Evolutionary conservation across 176 grass and related monocot species (phyloP).

Genomic region (Raddia distichophylla): DNA sequence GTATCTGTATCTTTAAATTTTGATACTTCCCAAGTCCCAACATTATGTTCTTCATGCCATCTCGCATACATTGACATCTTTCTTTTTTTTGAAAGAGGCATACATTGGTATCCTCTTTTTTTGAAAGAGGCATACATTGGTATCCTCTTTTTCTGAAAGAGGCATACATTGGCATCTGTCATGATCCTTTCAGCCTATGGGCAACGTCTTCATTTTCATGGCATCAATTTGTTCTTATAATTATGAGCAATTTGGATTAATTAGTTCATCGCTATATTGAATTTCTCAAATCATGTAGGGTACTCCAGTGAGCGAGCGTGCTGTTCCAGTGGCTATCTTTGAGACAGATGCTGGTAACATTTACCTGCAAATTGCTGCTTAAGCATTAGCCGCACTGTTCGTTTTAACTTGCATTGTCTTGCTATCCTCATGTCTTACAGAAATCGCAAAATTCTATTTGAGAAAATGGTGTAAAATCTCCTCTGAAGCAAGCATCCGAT

Average conservation of each 20-base stretch:
- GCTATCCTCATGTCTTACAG: slow-evolving; percentile 35
- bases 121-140: neutral
- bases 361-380: slow-evolving; percentile 31
- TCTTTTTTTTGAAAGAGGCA: too few species aligned
- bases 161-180: neutral
- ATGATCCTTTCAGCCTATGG: slow-evolving; percentile 30
- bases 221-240: slow-evolving; percentile 32
- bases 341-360: slow-evolving; percentile 84
- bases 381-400: slow-evolving; percentile 31
- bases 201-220: slow-evolving; percentile 32
- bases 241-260: slow-evolving; percentile 27
- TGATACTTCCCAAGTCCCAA: neutral
- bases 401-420: slow-evolving; percentile 41
- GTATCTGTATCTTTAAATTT: neutral
- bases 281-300: slow-evolving; percentile 70
- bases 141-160: neutral
- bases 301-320: slow-evolving; percentile 96
- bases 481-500: slow-evolving; percentile 72
- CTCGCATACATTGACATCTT: neutral
- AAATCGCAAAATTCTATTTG: slow-evolving; percentile 78
- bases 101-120: too few species aligned
- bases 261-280: slow-evolving; percentile 39
- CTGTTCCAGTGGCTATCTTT: slow-evolving; percentile 92
- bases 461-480: slow-evolving; percentile 97
- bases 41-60: slow-evolving; percentile 9